Conservation (phyloP, 352 stramenopile species). For the Blastocystis sp. region DNA sequence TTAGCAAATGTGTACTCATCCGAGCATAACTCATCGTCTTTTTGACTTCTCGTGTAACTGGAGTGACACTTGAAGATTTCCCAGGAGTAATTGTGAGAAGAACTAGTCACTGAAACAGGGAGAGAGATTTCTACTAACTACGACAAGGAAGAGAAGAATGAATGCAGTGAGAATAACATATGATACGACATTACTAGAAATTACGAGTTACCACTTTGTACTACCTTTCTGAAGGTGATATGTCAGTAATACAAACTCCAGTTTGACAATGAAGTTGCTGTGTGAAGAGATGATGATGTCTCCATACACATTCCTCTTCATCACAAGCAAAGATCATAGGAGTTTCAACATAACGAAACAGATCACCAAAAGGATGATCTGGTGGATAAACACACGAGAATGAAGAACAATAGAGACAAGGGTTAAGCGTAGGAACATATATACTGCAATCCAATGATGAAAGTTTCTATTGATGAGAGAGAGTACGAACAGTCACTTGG, state of each 20-base stretch:
- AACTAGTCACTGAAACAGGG: neutral
- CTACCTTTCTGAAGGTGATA: neutral
- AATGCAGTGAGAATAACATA: constrained; percentile 30
- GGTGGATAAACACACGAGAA: neutral
- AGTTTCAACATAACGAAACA: neutral
- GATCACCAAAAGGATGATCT: neutral
- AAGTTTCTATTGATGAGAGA: neutral
- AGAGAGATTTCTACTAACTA: neutral
- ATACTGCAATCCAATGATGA: neutral
- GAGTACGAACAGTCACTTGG: neutral
- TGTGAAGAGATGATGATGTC: constrained; percentile 12
- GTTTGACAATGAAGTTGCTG: constrained; percentile 3
- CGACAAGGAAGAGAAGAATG: neutral
- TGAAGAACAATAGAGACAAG: neutral
- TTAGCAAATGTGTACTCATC: constrained; percentile 48
- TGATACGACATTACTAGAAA: neutral
- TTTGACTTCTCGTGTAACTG: constrained; percentile 29
- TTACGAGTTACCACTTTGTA: neutral
- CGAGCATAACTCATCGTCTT: constrained; percentile 60
- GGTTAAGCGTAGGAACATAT: constrained; percentile 26
- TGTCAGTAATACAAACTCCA: constrained; percentile 25
- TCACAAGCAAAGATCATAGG: constrained; percentile 36
- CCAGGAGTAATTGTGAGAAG: neutral
- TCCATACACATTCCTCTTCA: constrained; percentile 14
- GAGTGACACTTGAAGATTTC: neutral